A percentile compares a stretch with the other conserved stretches of the same genome.
Conservation (phyloP, 106 monocot genomes). For the Narthecium ossifragum region DNA sequence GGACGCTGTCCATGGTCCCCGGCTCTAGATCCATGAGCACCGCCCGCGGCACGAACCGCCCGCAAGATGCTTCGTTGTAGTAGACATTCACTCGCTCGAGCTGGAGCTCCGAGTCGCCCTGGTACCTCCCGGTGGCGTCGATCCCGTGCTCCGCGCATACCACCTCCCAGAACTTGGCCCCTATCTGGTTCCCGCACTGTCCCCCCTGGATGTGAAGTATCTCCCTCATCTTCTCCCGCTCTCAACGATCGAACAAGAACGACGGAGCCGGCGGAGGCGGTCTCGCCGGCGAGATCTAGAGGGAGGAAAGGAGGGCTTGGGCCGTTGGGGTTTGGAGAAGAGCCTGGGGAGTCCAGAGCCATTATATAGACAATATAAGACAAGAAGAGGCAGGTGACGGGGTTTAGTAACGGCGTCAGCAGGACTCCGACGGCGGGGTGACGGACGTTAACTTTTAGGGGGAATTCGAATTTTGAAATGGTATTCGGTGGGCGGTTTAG, state of each 20-base stretch:
- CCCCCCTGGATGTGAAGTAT: constrained; percentile 62
- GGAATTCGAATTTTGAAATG: neutral
- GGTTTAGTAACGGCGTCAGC: too few species aligned
- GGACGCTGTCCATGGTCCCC: constrained; percentile 22
- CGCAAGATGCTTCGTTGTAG: constrained; percentile 28
- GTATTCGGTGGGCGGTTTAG: neutral
- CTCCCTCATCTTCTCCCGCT: constrained; percentile 17
- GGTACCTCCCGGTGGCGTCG: constrained; percentile 36
- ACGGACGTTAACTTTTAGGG: neutral
- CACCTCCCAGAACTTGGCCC: too few species aligned
- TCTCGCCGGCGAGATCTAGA: neutral
- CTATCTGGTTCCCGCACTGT: constrained; percentile 59
- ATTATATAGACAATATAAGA: too few species aligned
- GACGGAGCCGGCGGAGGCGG: neutral
- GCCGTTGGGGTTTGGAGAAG: too few species aligned
- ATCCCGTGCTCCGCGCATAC: constrained; percentile 56
- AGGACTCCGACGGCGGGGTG: neutral
- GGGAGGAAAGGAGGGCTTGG: neutral
- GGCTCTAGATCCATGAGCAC: constrained; percentile 31
- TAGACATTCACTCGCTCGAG: constrained; percentile 25
- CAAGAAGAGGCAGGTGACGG: too few species aligned
- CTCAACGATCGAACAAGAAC: neutral
- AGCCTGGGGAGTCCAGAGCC: too few species aligned
- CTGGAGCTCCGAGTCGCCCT: constrained; percentile 21
- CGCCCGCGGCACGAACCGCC: constrained; percentile 19